Evolutionary conservation across 352 stramenopile genomes (phyloP).

Genomic region (Globisporangium alternatum): DNA sequence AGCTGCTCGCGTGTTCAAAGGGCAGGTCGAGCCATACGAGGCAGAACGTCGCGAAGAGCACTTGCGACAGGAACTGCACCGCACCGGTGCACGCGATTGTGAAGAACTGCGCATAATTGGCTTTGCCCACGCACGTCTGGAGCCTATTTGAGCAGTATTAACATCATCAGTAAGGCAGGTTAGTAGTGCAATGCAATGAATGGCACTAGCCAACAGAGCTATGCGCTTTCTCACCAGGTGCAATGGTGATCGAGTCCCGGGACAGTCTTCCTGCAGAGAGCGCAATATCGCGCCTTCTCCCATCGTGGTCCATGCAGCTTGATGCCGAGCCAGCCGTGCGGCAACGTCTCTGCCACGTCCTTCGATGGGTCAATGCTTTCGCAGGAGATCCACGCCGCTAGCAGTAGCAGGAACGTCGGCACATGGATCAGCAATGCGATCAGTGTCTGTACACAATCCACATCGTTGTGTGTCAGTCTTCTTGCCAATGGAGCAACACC

Average conservation of each 20-base stretch:
- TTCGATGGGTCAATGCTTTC: conserved; percentile 63
- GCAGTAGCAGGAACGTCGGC: conserved; percentile 40
- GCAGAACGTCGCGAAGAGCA: conserved; percentile 43
- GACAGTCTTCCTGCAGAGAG: conserved; percentile 72
- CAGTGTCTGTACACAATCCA: conserved; percentile 34
- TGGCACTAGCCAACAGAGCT: background rate
- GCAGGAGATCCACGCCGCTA: conserved; percentile 67
- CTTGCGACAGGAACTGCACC: conserved; percentile 68
- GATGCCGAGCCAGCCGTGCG: conserved; percentile 68
- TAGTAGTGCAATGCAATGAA: background rate
- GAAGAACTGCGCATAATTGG: conserved; percentile 88
- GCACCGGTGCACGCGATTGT: conserved; percentile 63
- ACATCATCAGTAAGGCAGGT: background rate
- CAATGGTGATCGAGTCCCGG: conserved; percentile 85
- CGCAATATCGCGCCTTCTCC: conserved; percentile 82
- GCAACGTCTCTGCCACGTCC: conserved; percentile 30
- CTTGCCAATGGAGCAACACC: background rate
- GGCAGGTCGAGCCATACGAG: conserved; percentile 59
- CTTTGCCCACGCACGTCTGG: conserved; percentile 78
- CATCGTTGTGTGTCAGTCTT: conserved; percentile 13
- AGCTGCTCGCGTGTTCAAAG: conserved; percentile 17
- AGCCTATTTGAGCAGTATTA: conserved; percentile 32
- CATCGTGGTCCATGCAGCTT: conserved; percentile 63
- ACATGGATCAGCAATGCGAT: conserved; percentile 53
- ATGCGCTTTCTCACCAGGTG: conserved; percentile 47